Conservation (phyloP, 306 rosid genomes). For the Vachellia pachyceras region DNA sequence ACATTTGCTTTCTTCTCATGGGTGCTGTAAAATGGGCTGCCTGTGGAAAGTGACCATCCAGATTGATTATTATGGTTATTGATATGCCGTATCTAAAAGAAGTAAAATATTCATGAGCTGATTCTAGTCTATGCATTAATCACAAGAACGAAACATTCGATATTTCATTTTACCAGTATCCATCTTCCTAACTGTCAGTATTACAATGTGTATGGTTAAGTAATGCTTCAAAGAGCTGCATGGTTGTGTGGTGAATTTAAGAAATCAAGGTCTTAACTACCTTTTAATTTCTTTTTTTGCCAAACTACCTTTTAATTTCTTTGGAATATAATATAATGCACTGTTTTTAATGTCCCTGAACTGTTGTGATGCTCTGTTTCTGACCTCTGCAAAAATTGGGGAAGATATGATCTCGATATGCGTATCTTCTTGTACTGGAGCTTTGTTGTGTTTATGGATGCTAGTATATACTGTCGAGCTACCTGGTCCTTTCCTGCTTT, state of each 20-base stretch:
- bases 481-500: conserved; percentile 21
- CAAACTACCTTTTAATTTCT: conserved; percentile 7
- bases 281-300: too few species aligned
- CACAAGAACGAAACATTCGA: neutral
- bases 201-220: neutral
- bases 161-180: neutral
- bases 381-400: conserved; percentile 22
- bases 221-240: neutral
- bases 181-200: neutral
- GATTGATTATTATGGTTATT: conserved; percentile 2
- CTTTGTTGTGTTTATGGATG: conserved; percentile 7
- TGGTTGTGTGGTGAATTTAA: neutral
- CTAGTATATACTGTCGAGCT: conserved; percentile 9
- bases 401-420: neutral
- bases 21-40: neutral
- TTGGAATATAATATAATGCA: neutral
- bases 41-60: neutral
- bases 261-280: neutral
- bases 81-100: neutral
- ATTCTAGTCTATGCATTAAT: neutral
- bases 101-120: too few species aligned
- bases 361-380: conserved; percentile 17
- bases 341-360: conserved; percentile 2
- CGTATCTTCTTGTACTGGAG: conserved; percentile 22
- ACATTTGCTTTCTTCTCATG: neutral